A percentile compares a stretch with the other conserved stretches of the same genome.
Conservation (phyloP, 352 stramenopile species). For the Elongisporangium undulatum region DNA sequence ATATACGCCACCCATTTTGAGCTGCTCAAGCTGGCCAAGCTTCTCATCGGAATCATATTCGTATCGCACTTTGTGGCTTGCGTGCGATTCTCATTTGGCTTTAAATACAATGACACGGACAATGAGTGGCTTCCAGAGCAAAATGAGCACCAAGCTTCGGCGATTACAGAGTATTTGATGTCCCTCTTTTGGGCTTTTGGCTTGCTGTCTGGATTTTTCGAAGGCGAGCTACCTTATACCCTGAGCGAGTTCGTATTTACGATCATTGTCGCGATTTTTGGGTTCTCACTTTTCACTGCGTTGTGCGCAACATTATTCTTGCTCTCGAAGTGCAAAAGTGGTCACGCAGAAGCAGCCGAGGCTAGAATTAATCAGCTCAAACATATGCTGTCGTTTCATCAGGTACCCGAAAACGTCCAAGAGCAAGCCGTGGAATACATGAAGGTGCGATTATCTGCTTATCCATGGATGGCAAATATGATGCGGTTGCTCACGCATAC, state of each 20-base stretch:
- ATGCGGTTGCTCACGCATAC: neutral
- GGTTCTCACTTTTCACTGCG: conserved; percentile 65
- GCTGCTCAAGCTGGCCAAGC: conserved; percentile 35
- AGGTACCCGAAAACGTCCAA: conserved; percentile 50
- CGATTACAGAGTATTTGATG: conserved; percentile 27
- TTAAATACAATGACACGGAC: conserved; percentile 35
- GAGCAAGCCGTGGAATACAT: conserved; percentile 65
- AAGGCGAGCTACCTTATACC: conserved; percentile 52
- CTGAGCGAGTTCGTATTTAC: conserved; percentile 61
- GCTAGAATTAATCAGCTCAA: conserved; percentile 71
- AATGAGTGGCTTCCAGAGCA: conserved; percentile 37
- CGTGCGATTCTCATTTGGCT: conserved; percentile 54
- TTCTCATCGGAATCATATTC: conserved; percentile 43
- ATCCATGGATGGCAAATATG: neutral
- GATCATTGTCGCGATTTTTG: conserved; percentile 51
- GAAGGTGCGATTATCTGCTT: conserved; percentile 17
- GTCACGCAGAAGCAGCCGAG: conserved; percentile 47
- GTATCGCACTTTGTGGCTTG: conserved; percentile 58
- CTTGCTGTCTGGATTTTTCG: conserved; percentile 59
- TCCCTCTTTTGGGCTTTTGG: conserved; percentile 68
- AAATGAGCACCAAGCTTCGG: conserved; percentile 6
- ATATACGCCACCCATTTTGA: conserved; percentile 66
- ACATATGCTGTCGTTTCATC: conserved; percentile 65
- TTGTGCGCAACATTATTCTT: conserved; percentile 77
- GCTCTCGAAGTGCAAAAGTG: conserved; percentile 74